phyloP scores from a whole-genome alignment of 176 grass and related monocot species.

The Eleusine indica region DNA sequence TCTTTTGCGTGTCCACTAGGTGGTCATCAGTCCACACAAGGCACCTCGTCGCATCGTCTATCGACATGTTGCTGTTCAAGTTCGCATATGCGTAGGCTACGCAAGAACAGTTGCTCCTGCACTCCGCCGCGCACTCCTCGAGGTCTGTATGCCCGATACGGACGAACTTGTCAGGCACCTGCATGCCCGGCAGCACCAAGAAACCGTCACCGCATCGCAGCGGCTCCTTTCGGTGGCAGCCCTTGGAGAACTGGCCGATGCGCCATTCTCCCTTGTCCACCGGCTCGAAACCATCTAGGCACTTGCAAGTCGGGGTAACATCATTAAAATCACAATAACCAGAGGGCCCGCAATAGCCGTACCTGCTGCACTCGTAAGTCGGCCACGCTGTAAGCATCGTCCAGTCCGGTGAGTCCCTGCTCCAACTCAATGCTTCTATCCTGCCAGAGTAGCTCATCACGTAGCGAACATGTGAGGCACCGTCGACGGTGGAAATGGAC shows the following conservation, averaged over 20 bases:
- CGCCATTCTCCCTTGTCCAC: neutral
- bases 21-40: conserved; percentile 34
- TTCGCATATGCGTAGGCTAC: conserved; percentile 40
- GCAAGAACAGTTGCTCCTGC: conserved; percentile 52
- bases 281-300: conserved; percentile 55
- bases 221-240: conserved; percentile 31
- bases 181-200: neutral
- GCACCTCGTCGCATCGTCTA: conserved; percentile 2
- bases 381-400: neutral
- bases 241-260: neutral
- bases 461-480: neutral
- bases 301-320: conserved; percentile 32
- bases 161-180: neutral
- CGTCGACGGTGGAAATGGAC: neutral
- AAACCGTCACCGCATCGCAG: conserved; percentile 15
- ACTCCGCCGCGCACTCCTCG: conserved; percentile 34
- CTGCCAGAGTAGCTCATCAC: neutral
- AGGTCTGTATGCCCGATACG: conserved; percentile 26
- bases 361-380: neutral
- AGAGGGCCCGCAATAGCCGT: conserved; percentile 40
- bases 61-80: neutral
- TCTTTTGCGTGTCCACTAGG: conserved; percentile 36
- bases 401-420: neutral
- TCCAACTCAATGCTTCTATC: neutral
- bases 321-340: conserved; percentile 41